Conservation (phyloP, 345 rosid species). For the Melaleuca quinquenervia region DNA sequence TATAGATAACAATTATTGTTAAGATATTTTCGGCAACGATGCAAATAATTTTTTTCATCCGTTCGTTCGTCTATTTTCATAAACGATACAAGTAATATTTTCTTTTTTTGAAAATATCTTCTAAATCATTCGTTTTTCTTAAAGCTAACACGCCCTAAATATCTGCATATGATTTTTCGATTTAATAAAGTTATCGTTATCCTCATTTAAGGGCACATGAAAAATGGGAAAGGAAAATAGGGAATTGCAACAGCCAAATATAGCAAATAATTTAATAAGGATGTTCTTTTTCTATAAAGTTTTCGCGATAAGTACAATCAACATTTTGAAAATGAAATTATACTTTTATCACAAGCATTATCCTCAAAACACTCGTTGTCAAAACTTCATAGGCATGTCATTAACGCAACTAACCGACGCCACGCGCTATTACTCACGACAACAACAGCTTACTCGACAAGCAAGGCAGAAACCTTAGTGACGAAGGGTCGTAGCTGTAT, state of each 20-base stretch:
- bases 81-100: accelerated
- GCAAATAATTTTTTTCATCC: too few species aligned
- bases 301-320: accelerated
- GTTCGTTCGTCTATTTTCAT: too few species aligned
- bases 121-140: neutral
- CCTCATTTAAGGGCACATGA: neutral
- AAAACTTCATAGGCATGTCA: neutral
- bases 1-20: neutral
- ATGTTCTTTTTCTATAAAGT: neutral
- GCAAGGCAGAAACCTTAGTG: neutral
- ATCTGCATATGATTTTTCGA: neutral
- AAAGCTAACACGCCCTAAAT: neutral
- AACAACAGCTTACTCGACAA: neutral
- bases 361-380: neutral
- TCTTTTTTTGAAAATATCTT: neutral
- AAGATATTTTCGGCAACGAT: too few species aligned
- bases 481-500: neutral
- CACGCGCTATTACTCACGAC: neutral
- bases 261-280: neutral
- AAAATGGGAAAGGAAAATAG: too few species aligned
- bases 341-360: neutral
- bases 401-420: neutral
- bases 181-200: neutral
- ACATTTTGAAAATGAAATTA: neutral
- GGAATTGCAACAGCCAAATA: neutral